These are phyloP conservation scores for Hypoxylon intermedium DNA, from an alignment of 495 filamentous ascomycete species.

Conservation along the genomic window DNA sequence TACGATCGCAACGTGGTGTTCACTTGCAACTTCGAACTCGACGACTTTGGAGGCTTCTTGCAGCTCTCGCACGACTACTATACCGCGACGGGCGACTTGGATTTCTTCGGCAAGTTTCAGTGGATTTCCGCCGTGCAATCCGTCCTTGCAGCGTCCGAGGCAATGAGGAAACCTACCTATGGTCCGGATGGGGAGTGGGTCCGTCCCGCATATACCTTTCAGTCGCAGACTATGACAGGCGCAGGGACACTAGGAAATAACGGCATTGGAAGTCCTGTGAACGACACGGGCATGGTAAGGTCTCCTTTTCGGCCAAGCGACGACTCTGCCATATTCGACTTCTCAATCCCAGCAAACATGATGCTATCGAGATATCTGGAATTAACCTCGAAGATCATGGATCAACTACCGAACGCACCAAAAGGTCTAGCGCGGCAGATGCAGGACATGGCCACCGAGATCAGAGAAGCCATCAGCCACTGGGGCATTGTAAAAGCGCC, in stretches of 20 bases:
- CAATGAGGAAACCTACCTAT: constrained; percentile 67
- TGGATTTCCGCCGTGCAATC: constrained; percentile 66
- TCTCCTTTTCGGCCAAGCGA: constrained; percentile 70
- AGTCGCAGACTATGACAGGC: constrained; percentile 61
- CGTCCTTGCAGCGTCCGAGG: constrained; percentile 63
- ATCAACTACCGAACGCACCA: constrained; percentile 52
- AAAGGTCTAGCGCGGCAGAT: constrained; percentile 57
- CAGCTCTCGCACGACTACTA: constrained; percentile 68
- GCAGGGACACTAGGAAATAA: constrained; percentile 68
- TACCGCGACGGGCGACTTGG: constrained; percentile 58
- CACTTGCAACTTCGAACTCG: constrained; percentile 71
- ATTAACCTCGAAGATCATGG: constrained; percentile 61
- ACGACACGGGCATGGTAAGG: constrained; percentile 66
- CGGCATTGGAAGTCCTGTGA: constrained; percentile 66
- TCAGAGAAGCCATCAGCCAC: constrained; percentile 60
- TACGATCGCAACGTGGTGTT: constrained; percentile 62
- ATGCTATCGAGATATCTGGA: constrained; percentile 68
- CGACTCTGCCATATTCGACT: constrained; percentile 65
- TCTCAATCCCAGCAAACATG: constrained; percentile 68
- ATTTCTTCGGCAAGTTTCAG: constrained; percentile 65
- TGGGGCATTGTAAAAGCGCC: constrained; percentile 53
- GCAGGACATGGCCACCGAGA: constrained; percentile 56
- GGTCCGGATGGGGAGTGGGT: constrained; percentile 60
- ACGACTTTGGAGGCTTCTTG: constrained; percentile 67
- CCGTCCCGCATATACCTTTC: constrained; percentile 63